phyloP scores from a whole-genome alignment of 1,284 basidiomycete species.

The Chalciporus sp. region DNA sequence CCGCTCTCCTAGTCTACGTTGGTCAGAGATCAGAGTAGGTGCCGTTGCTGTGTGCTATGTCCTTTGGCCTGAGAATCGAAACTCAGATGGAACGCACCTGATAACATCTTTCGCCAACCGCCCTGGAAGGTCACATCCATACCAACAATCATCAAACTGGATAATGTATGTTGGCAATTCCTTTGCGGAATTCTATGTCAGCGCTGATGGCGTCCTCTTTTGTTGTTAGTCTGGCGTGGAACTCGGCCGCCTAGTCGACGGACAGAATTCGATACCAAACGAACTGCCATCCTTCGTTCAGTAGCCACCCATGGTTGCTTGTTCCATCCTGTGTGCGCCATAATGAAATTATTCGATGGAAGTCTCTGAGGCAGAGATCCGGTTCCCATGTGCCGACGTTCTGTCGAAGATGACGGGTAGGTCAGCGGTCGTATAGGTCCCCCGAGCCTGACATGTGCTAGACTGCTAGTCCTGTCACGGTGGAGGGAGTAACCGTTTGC shows the following conservation, averaged over 20 bases:
- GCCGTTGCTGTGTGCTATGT: slow-evolving; percentile 1
- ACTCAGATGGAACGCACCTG: slow-evolving; percentile 67
- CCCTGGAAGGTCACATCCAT: slow-evolving; percentile 68
- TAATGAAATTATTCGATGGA: not conserved
- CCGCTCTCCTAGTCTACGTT: slow-evolving; percentile 72
- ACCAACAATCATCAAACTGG: slow-evolving; percentile 75
- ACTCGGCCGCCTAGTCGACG: slow-evolving; percentile 61
- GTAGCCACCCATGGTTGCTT: slow-evolving; percentile 9
- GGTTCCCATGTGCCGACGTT: not conserved
- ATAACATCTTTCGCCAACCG: slow-evolving; percentile 63
- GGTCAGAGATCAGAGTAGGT: slow-evolving; percentile 70
- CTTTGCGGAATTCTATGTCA: slow-evolving; percentile 6
- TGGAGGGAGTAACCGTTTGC: not conserved
- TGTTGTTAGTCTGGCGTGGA: slow-evolving; percentile 48
- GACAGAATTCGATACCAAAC: slow-evolving; percentile 33
- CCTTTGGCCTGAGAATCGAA: not conserved
- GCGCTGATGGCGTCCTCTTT: not conserved
- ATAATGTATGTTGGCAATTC: slow-evolving; percentile 53
- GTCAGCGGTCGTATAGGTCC: not conserved
- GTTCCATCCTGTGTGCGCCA: slow-evolving; percentile 10
- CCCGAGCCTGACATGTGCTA: not conserved
- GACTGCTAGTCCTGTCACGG: not conserved
- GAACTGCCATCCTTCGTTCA: slow-evolving; percentile 25
- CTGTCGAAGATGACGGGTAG: not conserved
- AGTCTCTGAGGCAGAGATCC: not conserved